Conservation (phyloP, 768 basidiomycete species). For the Rhodotorula taiwanensis region DNA sequence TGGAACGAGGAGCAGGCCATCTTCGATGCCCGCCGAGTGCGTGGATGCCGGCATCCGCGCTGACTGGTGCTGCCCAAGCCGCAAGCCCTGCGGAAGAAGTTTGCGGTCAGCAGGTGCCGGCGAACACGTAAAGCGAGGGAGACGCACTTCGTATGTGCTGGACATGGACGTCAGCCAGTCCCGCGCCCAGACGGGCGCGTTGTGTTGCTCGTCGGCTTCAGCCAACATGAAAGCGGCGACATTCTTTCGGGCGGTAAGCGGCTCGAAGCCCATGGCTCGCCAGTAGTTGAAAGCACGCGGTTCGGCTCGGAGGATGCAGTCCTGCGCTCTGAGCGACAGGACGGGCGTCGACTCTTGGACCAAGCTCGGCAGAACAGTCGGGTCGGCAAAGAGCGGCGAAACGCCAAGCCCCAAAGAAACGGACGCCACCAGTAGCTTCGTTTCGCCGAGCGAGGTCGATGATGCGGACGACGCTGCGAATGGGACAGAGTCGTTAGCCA, state of each 20-base stretch:
- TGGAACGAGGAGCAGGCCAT: slow-evolving; percentile 19
- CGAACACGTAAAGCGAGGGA: too few relatives aligned
- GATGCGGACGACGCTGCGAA: too few relatives aligned
- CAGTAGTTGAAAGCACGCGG: slow-evolving; percentile 23
- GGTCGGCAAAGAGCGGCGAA: slow-evolving; percentile 24
- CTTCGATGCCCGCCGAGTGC: slow-evolving; percentile 9
- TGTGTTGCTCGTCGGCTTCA: slow-evolving; percentile 16
- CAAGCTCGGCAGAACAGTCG: slow-evolving; percentile 6
- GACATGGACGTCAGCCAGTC: slow-evolving; percentile 7
- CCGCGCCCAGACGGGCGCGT: slow-evolving; percentile 1
- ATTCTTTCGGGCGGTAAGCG: slow-evolving; percentile 21
- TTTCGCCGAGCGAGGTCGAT: too few relatives aligned
- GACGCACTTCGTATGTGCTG: slow-evolving; percentile 14
- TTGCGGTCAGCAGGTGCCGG: background rate
- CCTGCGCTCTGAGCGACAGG: slow-evolving; percentile 27
- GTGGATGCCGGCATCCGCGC: background rate
- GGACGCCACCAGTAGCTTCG: too few relatives aligned
- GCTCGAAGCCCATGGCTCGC: slow-evolving; percentile 37
- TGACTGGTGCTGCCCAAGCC: slow-evolving; percentile 17
- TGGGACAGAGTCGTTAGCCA: too few relatives aligned
- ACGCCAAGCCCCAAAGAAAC: slow-evolving; percentile 12
- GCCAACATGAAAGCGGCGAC: slow-evolving; percentile 25
- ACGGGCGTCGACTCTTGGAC: background rate
- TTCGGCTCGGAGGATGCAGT: slow-evolving; percentile 13
- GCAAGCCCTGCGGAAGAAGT: slow-evolving; percentile 2